Evolutionary conservation across 495 filamentous ascomycete genomes (phyloP).

Genomic region (Lasiosphaeris hirsuta): DNA sequence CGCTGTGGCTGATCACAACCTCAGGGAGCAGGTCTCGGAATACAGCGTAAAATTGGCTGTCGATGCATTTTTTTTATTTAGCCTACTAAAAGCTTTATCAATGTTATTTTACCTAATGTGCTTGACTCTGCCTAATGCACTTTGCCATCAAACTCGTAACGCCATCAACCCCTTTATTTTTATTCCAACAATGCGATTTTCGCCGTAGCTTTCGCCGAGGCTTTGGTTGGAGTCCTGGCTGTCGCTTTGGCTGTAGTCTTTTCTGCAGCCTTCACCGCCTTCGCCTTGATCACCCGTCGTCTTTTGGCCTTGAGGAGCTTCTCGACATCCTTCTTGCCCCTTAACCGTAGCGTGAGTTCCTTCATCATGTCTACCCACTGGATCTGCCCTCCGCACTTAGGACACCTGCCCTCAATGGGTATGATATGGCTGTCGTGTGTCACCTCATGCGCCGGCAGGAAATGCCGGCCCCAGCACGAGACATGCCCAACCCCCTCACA

Average conservation of each 20-base stretch:
- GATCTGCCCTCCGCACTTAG: constrained; percentile 58
- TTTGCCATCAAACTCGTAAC: neutral
- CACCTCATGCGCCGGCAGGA: constrained; percentile 42
- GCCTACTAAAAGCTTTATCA: no score
- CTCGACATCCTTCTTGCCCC: constrained; percentile 63
- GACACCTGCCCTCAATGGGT: constrained; percentile 70
- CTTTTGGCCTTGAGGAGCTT: constrained; percentile 59
- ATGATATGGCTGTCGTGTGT: constrained; percentile 50
- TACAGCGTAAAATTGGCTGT: neutral
- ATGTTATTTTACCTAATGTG: no score
- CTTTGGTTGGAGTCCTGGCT: constrained; percentile 39
- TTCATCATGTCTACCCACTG: constrained; percentile 77
- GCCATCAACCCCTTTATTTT: no score
- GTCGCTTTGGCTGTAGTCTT: constrained; percentile 27
- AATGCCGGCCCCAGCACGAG: constrained; percentile 66
- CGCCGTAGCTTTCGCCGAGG: constrained; percentile 15
- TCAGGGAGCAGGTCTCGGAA: neutral
- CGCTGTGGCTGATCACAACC: neutral
- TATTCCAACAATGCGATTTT: neutral
- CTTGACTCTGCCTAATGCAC: no score
- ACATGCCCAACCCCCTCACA: constrained; percentile 73
- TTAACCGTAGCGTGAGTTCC: constrained; percentile 68
- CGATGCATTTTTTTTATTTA: neutral
- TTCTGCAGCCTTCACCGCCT: constrained; percentile 2
- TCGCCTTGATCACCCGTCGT: constrained; percentile 23